These are phyloP conservation scores for Capsicum chinense DNA, from an alignment of 257 asterid species.

Conservation along the genomic window DNA sequence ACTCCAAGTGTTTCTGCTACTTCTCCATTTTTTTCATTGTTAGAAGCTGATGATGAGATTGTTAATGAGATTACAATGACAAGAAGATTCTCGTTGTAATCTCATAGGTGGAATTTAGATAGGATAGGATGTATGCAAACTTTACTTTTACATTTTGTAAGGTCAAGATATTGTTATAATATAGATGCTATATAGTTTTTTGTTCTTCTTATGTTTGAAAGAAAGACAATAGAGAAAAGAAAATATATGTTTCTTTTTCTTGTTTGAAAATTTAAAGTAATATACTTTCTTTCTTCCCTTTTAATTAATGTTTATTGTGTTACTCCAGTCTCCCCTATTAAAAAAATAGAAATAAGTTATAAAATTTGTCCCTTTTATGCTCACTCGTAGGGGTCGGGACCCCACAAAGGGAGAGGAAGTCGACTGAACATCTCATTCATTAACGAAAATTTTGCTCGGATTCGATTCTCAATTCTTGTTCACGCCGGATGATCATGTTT, in stretches of 20 bases:
- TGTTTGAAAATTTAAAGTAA: no score
- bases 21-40: slow-evolving; percentile 39
- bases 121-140: not conserved
- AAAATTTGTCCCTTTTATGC: no score
- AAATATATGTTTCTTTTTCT: not conserved
- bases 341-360: no score
- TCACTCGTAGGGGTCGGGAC: no score
- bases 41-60: slow-evolving; percentile 11
- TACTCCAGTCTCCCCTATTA: no score
- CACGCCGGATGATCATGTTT: no score
- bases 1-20: slow-evolving; percentile 43
- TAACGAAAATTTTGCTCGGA: no score
- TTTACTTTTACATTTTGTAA: not conserved
- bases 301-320: not conserved
- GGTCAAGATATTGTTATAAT: no score
- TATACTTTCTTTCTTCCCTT: not conserved
- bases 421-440: no score
- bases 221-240: not conserved
- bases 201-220: not conserved
- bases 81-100: not conserved
- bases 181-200: not conserved
- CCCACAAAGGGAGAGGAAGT: no score
- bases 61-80: not conserved
- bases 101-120: not conserved
- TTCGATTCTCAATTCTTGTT: no score